Conservation (phyloP, 805 yeast genomes). For the Tanozyma kutaoensis region DNA sequence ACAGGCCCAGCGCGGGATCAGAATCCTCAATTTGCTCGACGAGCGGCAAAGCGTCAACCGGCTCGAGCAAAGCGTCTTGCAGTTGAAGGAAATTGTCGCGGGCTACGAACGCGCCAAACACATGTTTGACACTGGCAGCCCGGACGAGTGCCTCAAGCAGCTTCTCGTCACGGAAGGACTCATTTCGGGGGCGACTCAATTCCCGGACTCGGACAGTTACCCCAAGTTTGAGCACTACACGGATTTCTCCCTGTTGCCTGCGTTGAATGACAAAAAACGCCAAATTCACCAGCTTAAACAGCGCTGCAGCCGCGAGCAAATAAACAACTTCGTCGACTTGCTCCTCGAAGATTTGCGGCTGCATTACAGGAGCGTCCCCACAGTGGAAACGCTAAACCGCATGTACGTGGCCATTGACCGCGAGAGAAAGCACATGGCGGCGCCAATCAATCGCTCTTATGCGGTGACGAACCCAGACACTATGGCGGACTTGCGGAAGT, state of each 20-base stretch:
- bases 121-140: constrained; percentile 29
- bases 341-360: constrained; percentile 48
- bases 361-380: constrained; percentile 39
- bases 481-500: constrained; percentile 28
- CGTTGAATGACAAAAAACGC: constrained; percentile 35
- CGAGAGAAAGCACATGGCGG: constrained; percentile 8
- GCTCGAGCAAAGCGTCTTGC: constrained; percentile 49
- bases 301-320: constrained; percentile 61
- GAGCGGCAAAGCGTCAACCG: constrained; percentile 46
- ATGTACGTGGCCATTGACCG: constrained; percentile 18
- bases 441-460: constrained; percentile 20
- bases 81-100: constrained; percentile 27
- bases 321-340: constrained; percentile 38
- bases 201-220: constrained; percentile 7
- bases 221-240: constrained; percentile 19
- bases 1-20: constrained; percentile 37
- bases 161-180: constrained; percentile 45
- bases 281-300: constrained; percentile 40
- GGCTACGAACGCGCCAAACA: constrained; percentile 28
- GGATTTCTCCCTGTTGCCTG: constrained; percentile 34
- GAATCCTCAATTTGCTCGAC: constrained; percentile 33
- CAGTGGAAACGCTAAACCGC: constrained; percentile 37
- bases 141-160: constrained; percentile 41
- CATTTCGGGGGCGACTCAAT: constrained; percentile 31
- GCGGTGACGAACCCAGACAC: constrained; percentile 23